Evolutionary conservation across 208 protist species (phyloP).

Genomic region (Leishmania tropica): DNA sequence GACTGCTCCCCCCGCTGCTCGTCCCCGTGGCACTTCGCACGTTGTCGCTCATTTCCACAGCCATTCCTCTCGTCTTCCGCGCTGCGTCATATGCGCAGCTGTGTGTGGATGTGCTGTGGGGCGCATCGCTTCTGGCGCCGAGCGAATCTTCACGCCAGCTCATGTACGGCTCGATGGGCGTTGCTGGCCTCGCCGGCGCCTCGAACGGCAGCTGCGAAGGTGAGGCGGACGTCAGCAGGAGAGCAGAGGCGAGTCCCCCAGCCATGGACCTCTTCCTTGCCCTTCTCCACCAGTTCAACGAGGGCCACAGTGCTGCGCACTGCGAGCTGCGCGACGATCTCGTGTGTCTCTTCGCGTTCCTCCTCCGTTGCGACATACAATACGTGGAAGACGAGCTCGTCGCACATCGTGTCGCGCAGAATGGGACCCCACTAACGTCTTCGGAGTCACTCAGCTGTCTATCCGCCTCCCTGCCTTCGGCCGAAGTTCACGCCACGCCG

Average conservation of each 20-base stretch:
- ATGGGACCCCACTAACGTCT: background rate
- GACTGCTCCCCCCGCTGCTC: conserved; percentile 13
- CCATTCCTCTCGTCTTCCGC: conserved; percentile 34
- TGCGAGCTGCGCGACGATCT: conserved; percentile 77
- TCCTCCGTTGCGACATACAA: conserved; percentile 43
- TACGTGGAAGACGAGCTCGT: conserved; percentile 19
- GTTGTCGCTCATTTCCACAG: conserved; percentile 33
- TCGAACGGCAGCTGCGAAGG: background rate
- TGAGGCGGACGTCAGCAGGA: background rate
- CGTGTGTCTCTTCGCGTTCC: conserved; percentile 42
- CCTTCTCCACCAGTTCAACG: conserved; percentile 60
- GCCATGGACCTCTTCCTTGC: conserved; percentile 61
- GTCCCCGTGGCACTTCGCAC: conserved; percentile 31
- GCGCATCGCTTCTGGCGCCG: conserved; percentile 40
- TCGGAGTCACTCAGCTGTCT: background rate
- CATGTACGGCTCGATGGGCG: conserved; percentile 35
- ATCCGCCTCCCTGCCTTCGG: background rate
- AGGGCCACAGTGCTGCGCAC: conserved; percentile 48
- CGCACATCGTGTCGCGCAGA: conserved; percentile 10
- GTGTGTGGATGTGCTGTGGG: conserved; percentile 67
- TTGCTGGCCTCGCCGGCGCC: background rate
- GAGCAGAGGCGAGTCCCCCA: conserved; percentile 22
- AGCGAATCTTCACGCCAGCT: conserved; percentile 34
- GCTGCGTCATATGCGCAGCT: conserved; percentile 44
- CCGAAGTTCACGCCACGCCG: conserved; percentile 7